Evolutionary conservation across 495 filamentous ascomycete species (phyloP), one percentile per base, ranked within the genome.

Genomic region (Penicillium flavigenum): DNA sequence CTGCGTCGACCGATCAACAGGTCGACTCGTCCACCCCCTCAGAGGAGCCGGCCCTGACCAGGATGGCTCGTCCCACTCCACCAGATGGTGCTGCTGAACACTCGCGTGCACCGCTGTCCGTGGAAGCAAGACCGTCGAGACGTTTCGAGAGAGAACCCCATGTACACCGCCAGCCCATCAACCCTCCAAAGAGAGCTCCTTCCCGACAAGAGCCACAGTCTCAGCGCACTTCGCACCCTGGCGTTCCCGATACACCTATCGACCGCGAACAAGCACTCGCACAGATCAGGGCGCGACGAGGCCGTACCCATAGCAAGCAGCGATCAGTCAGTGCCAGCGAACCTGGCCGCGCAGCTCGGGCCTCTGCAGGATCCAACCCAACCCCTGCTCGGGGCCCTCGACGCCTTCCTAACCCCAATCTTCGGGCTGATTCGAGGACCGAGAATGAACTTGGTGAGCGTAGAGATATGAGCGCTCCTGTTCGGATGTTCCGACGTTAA

Each of bases 181-280:
- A 63, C 9, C 69, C 67, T 20, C 69, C 65, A 10, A 73, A 70
- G 58, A 67, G 62, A 32, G 60, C 76, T 12, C 75, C 76, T 5
- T 57, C 74, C 16, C 71, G 71, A 16, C 49, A 63, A 38, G 68
- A 67, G 14, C 50, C 60, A 5, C 54, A 60, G 11, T 47, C 64
- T 8, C 62, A 72, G 48, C 63, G 66, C 39, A 59, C 59, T 24
- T 63, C 67, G 34, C 62, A 58, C 34, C 54, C 67, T 47, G 39
- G 61, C 27, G 59, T 75, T 12, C 70, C 74, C 0, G 74, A 76
- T 2, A 73, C 73, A 0, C 76, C 76, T 4, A 75, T 82, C 36
- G 78, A 73, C 56, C 70, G 79, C 20, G 79, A 82, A 64, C 73
- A 76, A 50, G 80, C 80, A 6, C 63, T 83, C 2, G 80, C 80